Percentiles rank a stretch among this genome's conserved stretches.
phyloP scores from a whole-genome alignment of 2,329 filamentous ascomycete species.

The Plenodomus lindquistii region DNA sequence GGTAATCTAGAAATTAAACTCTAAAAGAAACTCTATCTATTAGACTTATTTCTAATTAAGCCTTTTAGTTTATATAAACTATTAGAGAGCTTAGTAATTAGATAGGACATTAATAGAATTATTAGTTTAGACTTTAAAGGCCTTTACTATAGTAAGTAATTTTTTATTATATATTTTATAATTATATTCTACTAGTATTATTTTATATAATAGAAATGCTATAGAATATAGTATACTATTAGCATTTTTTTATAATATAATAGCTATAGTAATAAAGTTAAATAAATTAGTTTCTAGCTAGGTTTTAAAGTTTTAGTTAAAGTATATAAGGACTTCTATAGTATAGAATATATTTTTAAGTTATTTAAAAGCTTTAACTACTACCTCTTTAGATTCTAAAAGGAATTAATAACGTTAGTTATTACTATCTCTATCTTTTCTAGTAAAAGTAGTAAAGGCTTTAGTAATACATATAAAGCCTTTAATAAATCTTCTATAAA shows the following conservation, averaged over 20 bases:
- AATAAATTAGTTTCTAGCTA: conserved; percentile 30
- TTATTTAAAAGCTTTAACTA: conserved; percentile 6
- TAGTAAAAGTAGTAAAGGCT: conserved; percentile 3
- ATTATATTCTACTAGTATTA: conserved; percentile 28
- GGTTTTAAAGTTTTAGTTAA: conserved; percentile 11
- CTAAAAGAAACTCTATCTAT: conserved; percentile 12
- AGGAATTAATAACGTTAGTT: too few relatives aligned
- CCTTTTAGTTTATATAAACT: conserved; percentile 30
- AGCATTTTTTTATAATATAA: conserved; percentile 13
- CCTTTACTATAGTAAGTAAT: conserved; percentile 37
- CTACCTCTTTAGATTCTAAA: not conserved
- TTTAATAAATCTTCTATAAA: conserved; percentile 37
- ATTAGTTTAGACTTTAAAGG: conserved; percentile 28
- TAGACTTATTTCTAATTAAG: conserved; percentile 28
- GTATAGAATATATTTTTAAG: conserved; percentile 18
- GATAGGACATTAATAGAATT: conserved; percentile 28
- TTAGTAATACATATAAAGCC: conserved; percentile 6
- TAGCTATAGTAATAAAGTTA: conserved; percentile 5
- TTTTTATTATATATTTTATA: conserved; percentile 45
- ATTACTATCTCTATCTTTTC: not conserved
- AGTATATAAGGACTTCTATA: conserved; percentile 18
- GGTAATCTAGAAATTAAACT: conserved; percentile 1
- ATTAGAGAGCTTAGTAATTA: conserved; percentile 35
- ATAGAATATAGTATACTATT: conserved; percentile 12
- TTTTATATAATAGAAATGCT: conserved; percentile 28